Conservation (phyloP, 2,329 filamentous ascomycete species). For the Gaeumannomyces tritici region DNA sequence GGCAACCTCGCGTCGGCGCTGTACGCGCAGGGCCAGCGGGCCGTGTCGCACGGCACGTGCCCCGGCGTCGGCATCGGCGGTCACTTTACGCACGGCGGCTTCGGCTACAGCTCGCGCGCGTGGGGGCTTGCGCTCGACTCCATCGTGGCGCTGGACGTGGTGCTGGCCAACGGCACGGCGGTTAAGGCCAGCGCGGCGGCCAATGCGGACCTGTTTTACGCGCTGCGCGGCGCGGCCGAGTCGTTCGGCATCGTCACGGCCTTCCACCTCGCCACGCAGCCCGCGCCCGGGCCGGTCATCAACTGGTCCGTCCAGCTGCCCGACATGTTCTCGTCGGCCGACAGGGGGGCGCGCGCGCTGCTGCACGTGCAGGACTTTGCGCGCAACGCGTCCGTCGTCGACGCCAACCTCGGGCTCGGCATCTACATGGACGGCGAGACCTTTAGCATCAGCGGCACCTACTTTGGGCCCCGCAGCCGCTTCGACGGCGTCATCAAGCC, state of each 20-base stretch:
- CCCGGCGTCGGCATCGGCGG: constrained; percentile 33
- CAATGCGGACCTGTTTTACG: constrained; percentile 32
- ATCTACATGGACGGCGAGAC: constrained; percentile 3
- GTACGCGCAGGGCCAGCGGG: constrained; percentile 25
- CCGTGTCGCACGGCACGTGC: constrained; percentile 41
- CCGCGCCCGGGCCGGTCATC: constrained; percentile 16
- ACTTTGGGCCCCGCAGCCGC: background rate
- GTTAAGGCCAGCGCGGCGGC: constrained; percentile 20
- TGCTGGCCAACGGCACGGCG: constrained; percentile 23
- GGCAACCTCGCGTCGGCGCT: constrained; percentile 34
- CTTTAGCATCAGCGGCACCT: constrained; percentile 4
- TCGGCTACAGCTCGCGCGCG: constrained; percentile 25
- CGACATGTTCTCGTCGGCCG: background rate
- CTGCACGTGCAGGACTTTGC: constrained; percentile 4
- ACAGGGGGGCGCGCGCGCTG: background rate
- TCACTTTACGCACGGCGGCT: constrained; percentile 29
- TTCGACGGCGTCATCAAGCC: constrained; percentile 1
- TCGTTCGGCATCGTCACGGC: constrained; percentile 30
- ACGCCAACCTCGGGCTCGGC: constrained; percentile 2
- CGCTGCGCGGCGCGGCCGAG: constrained; percentile 28
- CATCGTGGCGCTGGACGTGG: constrained; percentile 23
- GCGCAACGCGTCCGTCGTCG: constrained; percentile 2
- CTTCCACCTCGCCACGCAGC: constrained; percentile 25
- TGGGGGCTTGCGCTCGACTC: constrained; percentile 25
- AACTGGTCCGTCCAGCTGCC: constrained; percentile 3